Evolutionary conservation across 1,284 basidiomycete species (phyloP), one percentile per base, ranked within the genome.

Genomic region (Psilocybe mexicana): DNA sequence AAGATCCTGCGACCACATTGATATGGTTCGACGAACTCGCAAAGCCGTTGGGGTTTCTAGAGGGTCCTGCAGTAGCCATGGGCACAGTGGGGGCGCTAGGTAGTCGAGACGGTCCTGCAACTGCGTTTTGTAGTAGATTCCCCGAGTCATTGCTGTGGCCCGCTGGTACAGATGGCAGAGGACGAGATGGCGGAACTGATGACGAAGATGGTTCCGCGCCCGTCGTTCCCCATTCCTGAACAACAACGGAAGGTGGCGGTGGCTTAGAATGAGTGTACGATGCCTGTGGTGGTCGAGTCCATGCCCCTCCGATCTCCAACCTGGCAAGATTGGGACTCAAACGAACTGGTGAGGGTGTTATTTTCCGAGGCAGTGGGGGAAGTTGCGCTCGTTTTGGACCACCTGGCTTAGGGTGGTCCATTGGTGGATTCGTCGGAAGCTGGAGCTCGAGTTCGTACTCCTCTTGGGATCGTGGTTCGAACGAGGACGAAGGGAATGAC

Each of bases 281-380:
- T 6, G 49, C 43, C 12, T 60, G 50, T 18, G 58, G 51, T 30
- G 46, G n/a, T 35, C n/a, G 3, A 5, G 62, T 43, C 48, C 61
- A 56, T n/a, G 63, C 35, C 10, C 59, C 64, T 11, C 66, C 67
- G 53, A 69, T 68, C 38, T 71, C 69, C 43, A 71, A 53, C 23
- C 68, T 61, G 1, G 65, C 63, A 4, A 67, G 55, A 43, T 67
- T 69, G 6, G 68, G 64, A 46, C 66, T 67, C 3, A 67, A 57
- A 11, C 60, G 57, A 1, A 64, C 62, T 23, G 68, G 65, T 2
- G 68, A 68, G 3, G 67, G 63, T 5, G 66, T 64, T 10, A 59
- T 55, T 43, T 57, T 60, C 42, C 63, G 54, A 8, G 65, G 63
- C n/a, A 65, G 24, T 24, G 63, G 55, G 5, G 63, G 65, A 11